Base-by-base conservation (phyloP, 306 rosid species). In the Glycyrrhiza uralensis region DNA sequence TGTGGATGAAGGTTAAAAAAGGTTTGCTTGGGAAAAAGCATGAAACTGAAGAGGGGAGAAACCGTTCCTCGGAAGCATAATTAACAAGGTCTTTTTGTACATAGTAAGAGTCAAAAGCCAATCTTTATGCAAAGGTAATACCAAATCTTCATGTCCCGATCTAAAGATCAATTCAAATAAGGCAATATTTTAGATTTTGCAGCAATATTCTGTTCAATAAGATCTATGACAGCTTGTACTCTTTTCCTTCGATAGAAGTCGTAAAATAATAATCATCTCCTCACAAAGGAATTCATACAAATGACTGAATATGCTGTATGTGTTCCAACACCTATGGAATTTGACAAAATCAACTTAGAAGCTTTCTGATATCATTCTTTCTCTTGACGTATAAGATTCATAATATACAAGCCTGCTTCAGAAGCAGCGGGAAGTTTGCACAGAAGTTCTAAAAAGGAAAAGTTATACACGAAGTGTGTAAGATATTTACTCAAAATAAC, bases 1-100 rank as follows among this genome's bases (percentile, higher is more conserved):
- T 89, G 54, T 91, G 96, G 97, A 74, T 79, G 71, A 87, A 74
- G 76, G 85, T 91, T 30, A 91, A 87, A 69, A 83, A 14, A 22
- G 79, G 87, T n/a, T 77, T 86, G 55, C 10, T 65, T 1, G 77
- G 84, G 68, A 79, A 75, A 15, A 65, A 66, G 60, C 71, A 79
- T 49, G 76, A 52, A 13, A 71, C 55, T 44, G 50, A 66, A 9
- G 70, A 45, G 9, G 51, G 45, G 38, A 64, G 75, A 64, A 56
- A 22, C 61, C 1, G 3, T 38, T 54, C 50, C 36, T 69, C 11
- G 4, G 49, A 61, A 69, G 44, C 47, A 73, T 66, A n/a, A 9
- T 26, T 73, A 26, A 56, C 4, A 29, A 17, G 50, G 47, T 57
- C 60, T 23, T 50, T 17, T 36, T 47, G 46, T 42, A 38, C 2